These are phyloP conservation scores for Jatropha podagrica DNA, from an alignment of 441 rosid species.

Conservation along the genomic window DNA sequence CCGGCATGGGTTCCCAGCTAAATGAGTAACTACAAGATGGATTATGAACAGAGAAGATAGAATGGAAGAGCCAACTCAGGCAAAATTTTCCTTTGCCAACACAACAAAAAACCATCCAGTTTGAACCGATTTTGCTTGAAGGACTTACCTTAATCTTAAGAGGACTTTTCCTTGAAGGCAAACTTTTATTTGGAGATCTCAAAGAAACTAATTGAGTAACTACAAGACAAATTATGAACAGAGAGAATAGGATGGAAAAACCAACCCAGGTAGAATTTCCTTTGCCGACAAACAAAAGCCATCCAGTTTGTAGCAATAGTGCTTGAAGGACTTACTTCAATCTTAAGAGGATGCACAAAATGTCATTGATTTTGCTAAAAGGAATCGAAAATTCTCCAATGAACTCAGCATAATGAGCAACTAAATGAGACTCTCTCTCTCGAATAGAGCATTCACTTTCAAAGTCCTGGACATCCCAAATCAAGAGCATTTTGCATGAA, in stretches of 20 bases:
- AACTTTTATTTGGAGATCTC: not conserved
- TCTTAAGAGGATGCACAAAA: not conserved
- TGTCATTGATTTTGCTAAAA: slow-evolving; percentile 5
- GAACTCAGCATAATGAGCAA: not conserved
- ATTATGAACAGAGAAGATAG: no score
- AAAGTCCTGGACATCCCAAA: not conserved
- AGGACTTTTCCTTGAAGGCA: no score
- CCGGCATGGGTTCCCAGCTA: not conserved
- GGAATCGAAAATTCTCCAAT: not conserved
- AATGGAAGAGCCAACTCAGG: not conserved
- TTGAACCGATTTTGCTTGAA: not conserved
- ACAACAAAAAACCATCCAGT: not conserved
- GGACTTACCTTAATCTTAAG: no score
- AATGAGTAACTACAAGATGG: not conserved
- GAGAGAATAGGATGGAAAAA: not conserved
- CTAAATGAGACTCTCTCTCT: not conserved
- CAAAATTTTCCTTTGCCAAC: not conserved
- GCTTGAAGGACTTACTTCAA: not conserved
- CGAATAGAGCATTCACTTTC: not conserved
- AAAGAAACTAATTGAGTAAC: not conserved
- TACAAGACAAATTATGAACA: not conserved
- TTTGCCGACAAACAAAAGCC: not conserved
- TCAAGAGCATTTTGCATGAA: not conserved
- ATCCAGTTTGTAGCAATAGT: not conserved
- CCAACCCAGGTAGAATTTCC: not conserved